Base-by-base conservation (phyloP, 805 yeast species). In the Hanseniaspora nectarophila region DNA sequence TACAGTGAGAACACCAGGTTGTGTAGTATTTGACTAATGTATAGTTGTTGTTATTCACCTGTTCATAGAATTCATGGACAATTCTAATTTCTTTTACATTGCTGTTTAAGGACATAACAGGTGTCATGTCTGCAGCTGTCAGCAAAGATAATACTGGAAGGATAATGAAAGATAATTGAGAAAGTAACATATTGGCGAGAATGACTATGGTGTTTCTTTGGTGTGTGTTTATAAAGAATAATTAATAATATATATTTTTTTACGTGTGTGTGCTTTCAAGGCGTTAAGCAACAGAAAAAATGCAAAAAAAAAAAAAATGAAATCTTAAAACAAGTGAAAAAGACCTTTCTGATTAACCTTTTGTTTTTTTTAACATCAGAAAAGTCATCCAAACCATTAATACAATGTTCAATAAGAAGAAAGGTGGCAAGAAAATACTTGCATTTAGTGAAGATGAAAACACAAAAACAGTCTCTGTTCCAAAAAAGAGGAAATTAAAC, bases 1-100 rank as follows among this genome's bases (percentile, higher is more conserved):
- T 76, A 61, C 88, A 81, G 62, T 81, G 86, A 34, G 78, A 68
- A 63, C 88, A 81, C 88, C 88, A 81, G 50, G 76, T 78, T 9
- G 88, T 85, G 59, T 74, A 80, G 57, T 63, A 66, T 43, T 67
- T 67, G 2, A 67, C 64, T 34, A 67, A 59, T 1, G 67, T 63
- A 51, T 61, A 67, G 6, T 64, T 54, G 24, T 51, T 37, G 31
- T 55, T 57, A 52, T 64, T 62, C 7, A 57, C 59, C 8, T 55
- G 54, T 28, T 64, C 62, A 43, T 63, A 64, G 48, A 62, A 66
- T 16, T 63, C 59, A 20, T 42, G 42, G 2, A 52, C 20, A n/a
- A 42, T n/a, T 21, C 49, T 32, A 9, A 49, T 32, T 28, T 49
- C 53, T 29, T 49, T 49, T 4, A 49, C 53, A 42, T 49, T 18